A percentile compares a stretch with the other conserved stretches of the same genome.
These are phyloP conservation scores for Neopestalotiopsis sp. DNA, from an alignment of 2,329 filamentous ascomycete genomes.

Conservation along the genomic window DNA sequence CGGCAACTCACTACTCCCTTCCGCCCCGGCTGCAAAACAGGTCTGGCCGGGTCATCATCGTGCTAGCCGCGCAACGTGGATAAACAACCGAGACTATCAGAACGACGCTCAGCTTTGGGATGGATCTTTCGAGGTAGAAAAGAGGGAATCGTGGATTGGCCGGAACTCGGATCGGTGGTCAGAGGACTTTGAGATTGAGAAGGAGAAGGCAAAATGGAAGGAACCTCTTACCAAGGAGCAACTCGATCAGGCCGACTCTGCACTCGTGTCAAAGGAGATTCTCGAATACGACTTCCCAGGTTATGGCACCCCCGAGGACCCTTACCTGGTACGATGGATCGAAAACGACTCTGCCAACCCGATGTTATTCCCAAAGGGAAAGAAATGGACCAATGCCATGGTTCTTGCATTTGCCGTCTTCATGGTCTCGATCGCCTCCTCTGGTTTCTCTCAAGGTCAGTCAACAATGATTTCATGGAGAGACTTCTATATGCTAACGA, in stretches of 20 bases:
- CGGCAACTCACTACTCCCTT: conserved; percentile 25
- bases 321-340: conserved; percentile 50
- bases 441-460: conserved; percentile 38
- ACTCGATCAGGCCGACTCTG: conserved; percentile 21
- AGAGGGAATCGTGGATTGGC: conserved; percentile 22
- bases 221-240: conserved; percentile 24
- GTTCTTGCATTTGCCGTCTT: conserved; percentile 46
- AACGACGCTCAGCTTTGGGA: conserved; percentile 24
- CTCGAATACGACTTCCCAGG: conserved; percentile 45
- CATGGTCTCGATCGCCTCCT: conserved; percentile 47
- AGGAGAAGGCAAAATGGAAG: conserved; percentile 20
- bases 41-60: conserved; percentile 22
- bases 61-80: conserved; percentile 22
- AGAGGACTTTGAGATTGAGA: conserved; percentile 23
- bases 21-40: conserved; percentile 15
- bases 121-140: conserved; percentile 26
- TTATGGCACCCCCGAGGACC: conserved; percentile 46
- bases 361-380: conserved; percentile 40
- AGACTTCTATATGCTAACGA: not conserved
- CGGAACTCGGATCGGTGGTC: conserved; percentile 22
- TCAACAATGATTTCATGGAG: not conserved
- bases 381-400: conserved; percentile 46
- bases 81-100: conserved; percentile 17
- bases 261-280: conserved; percentile 27
- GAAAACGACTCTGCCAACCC: conserved; percentile 51